phyloP scores from a whole-genome alignment of 1,284 basidiomycete species.

The Pulchroboletus neoregius region DNA sequence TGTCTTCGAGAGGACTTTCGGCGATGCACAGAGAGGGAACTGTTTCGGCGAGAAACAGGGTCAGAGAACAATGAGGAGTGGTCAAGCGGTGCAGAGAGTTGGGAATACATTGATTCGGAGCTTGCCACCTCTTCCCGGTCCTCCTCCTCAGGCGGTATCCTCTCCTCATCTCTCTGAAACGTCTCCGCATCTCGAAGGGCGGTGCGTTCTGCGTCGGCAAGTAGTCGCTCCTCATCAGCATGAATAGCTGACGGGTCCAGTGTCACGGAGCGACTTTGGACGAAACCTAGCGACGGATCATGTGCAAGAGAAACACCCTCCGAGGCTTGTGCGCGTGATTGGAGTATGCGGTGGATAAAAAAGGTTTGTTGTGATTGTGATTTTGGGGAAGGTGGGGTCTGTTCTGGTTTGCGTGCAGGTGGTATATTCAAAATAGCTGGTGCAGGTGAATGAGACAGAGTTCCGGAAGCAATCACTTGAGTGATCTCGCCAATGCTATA shows the following conservation, averaged over 20 bases:
- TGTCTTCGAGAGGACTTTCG: slow-evolving; percentile 14
- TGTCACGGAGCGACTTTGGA: slow-evolving; percentile 5
- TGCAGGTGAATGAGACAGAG: background rate
- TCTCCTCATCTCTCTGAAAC: background rate
- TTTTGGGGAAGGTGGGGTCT: background rate
- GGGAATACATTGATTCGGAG: slow-evolving; percentile 22
- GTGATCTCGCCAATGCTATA: slow-evolving; percentile 7
- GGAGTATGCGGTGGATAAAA: slow-evolving; percentile 26
- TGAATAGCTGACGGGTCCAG: slow-evolving; percentile 1
- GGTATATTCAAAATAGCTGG: slow-evolving; percentile 6
- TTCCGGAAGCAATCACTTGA: background rate
- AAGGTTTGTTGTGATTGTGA: background rate
- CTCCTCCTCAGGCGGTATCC: background rate
- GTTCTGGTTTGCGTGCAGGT: slow-evolving; percentile 2
- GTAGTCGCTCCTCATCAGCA: slow-evolving; percentile 12
- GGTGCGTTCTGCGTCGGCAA: slow-evolving; percentile 18
- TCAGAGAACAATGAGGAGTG: slow-evolving; percentile 9
- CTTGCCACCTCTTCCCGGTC: slow-evolving; percentile 4
- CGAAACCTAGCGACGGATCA: slow-evolving; percentile 1
- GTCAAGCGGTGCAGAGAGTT: slow-evolving; percentile 23
- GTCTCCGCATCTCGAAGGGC: slow-evolving; percentile 15
- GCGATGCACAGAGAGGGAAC: background rate
- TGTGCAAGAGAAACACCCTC: slow-evolving; percentile 3
- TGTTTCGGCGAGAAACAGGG: slow-evolving; percentile 1
- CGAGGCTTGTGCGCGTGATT: slow-evolving; percentile 24